Base-by-base conservation (phyloP, 192 early-diverging fungal species). In the Gamsiella multidivaricata region DNA sequence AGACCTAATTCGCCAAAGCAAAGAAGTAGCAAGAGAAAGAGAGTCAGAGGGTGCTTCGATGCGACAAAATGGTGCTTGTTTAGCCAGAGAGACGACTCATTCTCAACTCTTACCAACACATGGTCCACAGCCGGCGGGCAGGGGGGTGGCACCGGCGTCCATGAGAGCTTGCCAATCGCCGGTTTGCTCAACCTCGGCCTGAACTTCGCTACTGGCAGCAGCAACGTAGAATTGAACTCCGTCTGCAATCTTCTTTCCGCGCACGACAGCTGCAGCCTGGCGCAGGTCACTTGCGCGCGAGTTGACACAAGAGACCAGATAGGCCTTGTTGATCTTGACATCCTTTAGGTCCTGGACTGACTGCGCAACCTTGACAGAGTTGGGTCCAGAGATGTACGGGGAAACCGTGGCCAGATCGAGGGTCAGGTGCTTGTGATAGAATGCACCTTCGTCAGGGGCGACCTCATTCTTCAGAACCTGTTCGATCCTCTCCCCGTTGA, bases 81-180 rank as follows among this genome's bases (percentile, higher is more conserved):
- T n/a, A n/a, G n/a, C n/a, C n/a, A n/a, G n/a, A n/a, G n/a, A n/a
- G n/a, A n/a, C n/a, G n/a, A n/a, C n/a, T n/a, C n/a, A n/a, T n/a
- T n/a, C n/a, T 41, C 11, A 34, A 56, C 22, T 20, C 70, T 56
- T 81, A 88, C 89, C 91, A 63, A 99, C 95, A 73, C 97, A 99
- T 33, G 96, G 97, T 9, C 97, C 97, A 85, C 97, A 99, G 29
- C 97, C 97, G 12, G 97, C 95, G 12, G 96, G 95, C 51, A 99
- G 80, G 11, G 91, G 80, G 50, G 83, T 92, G 17, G 96, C 97
- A 6, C 97, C 97, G 7, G 97, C 96, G 33, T 94, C 85, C 28
- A 98, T 61, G 46, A 99, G 81, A 10, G 83, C 81, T 51, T 91
- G 83, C 97, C 97, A 99, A 64, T 97, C 94, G 18, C 97, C 96